phyloP scores from a whole-genome alignment of 164 flowering plant species.

The Platanus orientalis region DNA sequence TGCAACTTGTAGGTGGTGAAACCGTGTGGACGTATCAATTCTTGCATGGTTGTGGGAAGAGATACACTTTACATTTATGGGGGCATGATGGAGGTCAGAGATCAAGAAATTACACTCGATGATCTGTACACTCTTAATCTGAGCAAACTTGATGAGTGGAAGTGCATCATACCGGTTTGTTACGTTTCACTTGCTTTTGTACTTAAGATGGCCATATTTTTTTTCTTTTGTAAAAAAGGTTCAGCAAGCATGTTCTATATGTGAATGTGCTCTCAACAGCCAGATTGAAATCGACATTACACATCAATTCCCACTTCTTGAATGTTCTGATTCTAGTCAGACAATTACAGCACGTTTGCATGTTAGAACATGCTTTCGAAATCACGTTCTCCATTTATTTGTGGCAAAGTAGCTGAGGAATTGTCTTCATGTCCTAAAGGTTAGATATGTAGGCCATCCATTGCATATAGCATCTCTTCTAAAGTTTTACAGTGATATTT shows the following conservation, averaged over 20 bases:
- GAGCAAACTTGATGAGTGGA: conserved; percentile 98
- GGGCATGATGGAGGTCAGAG: conserved; percentile 94
- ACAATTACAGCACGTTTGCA: too few species aligned
- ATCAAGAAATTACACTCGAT: conserved; percentile 87
- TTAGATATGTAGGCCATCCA: too few species aligned
- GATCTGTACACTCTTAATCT: conserved; percentile 87
- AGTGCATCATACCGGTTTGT: conserved; percentile 89
- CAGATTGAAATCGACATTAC: background rate
- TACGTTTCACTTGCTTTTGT: conserved; percentile 5
- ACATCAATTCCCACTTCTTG: too few species aligned
- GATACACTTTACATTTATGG: conserved; percentile 89
- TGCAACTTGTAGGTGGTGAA: conserved; percentile 54
- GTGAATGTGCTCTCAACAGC: background rate
- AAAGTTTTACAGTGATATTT: background rate
- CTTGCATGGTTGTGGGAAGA: conserved; percentile 76
- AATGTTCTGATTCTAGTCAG: too few species aligned
- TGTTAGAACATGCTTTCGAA: too few species aligned
- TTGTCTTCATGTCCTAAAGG: too few species aligned
- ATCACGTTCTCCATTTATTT: background rate
- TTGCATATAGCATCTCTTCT: background rate
- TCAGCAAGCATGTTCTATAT: background rate
- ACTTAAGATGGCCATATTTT: background rate
- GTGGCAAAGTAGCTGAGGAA: background rate
- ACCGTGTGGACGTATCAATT: conserved; percentile 96
- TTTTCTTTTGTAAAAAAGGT: background rate